Evolutionary conservation across 441 rosid species (phyloP).

Genomic region (Rhodomyrtus psidioides): DNA sequence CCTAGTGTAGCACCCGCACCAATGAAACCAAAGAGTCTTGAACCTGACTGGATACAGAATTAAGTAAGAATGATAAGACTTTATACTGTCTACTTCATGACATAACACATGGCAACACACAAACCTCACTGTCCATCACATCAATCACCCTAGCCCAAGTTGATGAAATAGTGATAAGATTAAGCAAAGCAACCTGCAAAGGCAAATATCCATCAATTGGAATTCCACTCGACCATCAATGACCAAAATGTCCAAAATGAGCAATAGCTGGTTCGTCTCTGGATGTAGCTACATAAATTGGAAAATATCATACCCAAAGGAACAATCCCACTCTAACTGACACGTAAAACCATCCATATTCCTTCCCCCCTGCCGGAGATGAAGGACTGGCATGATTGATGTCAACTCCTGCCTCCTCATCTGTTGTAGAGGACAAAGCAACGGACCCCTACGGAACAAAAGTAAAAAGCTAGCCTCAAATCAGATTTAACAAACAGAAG

Average conservation of each 20-base stretch:
- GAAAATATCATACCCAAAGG: conserved; percentile 65
- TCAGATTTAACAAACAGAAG: background rate
- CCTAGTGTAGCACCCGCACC: conserved; percentile 99
- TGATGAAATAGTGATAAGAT: conserved; percentile 85
- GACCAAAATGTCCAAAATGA: background rate
- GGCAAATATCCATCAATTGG: background rate
- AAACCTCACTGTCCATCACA: conserved; percentile 88
- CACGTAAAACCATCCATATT: conserved; percentile 62
- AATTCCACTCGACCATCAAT: background rate
- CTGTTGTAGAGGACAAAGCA: conserved; percentile 23
- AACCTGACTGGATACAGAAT: conserved; percentile 74
- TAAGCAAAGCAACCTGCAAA: conserved; percentile 75
- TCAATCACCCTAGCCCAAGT: conserved; percentile 97
- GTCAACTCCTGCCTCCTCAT: conserved; percentile 22
- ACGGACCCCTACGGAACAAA: conserved; percentile 31
- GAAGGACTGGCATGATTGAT: conserved; percentile 21
- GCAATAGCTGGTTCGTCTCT: background rate
- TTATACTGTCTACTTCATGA: background rate
- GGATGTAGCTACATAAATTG: conserved; percentile 4
- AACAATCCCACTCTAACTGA: conserved; percentile 81
- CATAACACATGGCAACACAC: conserved; percentile 4
- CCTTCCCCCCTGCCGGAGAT: conserved; percentile 34
- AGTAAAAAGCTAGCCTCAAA: background rate
- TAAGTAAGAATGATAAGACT: conserved; percentile 19
- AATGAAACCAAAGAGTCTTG: conserved; percentile 90